Percentiles rank a stretch among this genome's conserved stretches.
Evolutionary conservation across 208 protist species (phyloP).

Genomic region (Trichomonas gallinae): DNA sequence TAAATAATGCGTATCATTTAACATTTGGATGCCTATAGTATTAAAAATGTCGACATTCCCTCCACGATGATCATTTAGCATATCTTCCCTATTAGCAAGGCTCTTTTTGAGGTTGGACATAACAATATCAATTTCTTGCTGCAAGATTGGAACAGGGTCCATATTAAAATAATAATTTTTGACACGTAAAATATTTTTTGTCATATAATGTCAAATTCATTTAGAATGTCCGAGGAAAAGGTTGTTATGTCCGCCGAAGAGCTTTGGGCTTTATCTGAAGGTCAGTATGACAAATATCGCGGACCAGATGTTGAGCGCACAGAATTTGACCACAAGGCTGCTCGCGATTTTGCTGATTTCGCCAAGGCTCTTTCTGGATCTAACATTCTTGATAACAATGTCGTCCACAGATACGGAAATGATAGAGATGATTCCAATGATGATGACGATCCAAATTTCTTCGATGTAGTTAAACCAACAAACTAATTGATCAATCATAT

Average conservation of each 20-base stretch:
- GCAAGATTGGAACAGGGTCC: not conserved
- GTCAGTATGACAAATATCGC: not conserved
- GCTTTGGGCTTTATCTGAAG: not conserved
- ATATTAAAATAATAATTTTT: not conserved
- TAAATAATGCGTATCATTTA: not conserved
- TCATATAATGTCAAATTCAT: too few relatives aligned
- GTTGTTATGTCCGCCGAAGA: not conserved
- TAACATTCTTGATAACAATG: not conserved
- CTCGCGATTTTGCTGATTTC: not conserved
- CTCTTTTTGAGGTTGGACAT: not conserved
- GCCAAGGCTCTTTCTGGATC: not conserved
- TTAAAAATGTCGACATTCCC: not conserved
- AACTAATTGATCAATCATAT: not conserved
- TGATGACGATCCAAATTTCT: not conserved
- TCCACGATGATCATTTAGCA: not conserved
- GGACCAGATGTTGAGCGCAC: not conserved
- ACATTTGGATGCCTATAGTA: not conserved
- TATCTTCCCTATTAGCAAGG: not conserved
- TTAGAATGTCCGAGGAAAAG: not conserved
- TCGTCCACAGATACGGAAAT: not conserved
- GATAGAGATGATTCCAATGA: not conserved
- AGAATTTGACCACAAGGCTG: not conserved
- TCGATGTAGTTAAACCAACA: not conserved
- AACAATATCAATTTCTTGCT: not conserved
- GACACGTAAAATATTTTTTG: too few relatives aligned